Evolutionary conservation across 1,284 basidiomycete species (phyloP), one percentile per base, ranked within the genome.

Genomic region (Mrakiaceae sp.): DNA sequence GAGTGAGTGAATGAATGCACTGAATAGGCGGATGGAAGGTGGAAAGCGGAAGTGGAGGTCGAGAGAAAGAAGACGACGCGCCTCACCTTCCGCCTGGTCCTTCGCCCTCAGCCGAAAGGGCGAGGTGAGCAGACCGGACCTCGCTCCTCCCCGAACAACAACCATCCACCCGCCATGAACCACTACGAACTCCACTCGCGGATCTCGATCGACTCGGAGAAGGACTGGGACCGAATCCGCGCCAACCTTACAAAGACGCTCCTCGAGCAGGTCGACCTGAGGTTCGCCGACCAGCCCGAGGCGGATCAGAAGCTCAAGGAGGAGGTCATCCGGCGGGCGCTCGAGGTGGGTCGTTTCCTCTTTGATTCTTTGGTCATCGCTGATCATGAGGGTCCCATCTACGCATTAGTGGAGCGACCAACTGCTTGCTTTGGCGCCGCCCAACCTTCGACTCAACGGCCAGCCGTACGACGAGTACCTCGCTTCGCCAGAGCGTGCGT

Each of bases 381-480:
- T 27, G 27, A 27, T 27, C 27, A 27, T 2, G 27, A 27, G 27
- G 27, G 1, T 27, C 27, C 27, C 27, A 27, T 27, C 27, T 27
- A 27, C 27, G 27, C 27, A 27, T 8, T 16, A 66, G 65, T 66
- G 65, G 65, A 55, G 54, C 4, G 61, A 59, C 16, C 55, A 49
- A 14, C 14, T 66, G 44, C 59, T 66, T 42, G 47, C 39, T 2
- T 48, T 58, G 8, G 56, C 65, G 0, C 58, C 58, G 43, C 65
- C 65, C 16, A 66, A 66, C 48, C 57, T 66, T 27, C 55, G 60
- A 39, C 43, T 66, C 39, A 63, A 66, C 57, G 65, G 65, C 2
- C 46, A 46, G 40, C 61, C 61, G 4, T 66, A 59, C 50, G 56
- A 57, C 43, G 56, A 58, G 7, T 66, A 55, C 61, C 58, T 66